Evolutionary conservation across 1,139 yeast genomes (phyloP), one percentile per base, ranked within the genome.

Genomic region (Meyerozyma guilliermondii): DNA sequence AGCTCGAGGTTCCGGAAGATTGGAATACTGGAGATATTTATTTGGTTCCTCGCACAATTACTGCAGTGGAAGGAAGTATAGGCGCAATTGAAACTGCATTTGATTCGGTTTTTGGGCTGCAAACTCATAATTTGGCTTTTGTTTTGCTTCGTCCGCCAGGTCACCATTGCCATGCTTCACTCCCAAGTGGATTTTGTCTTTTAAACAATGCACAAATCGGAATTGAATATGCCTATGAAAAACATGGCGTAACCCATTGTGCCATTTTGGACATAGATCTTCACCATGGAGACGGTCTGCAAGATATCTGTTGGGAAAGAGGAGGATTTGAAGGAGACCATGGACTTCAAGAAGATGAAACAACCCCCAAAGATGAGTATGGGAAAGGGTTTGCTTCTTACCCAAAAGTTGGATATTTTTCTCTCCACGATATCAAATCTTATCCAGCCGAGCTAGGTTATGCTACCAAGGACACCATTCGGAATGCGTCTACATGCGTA

Each of bases 201-300:
- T 68, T 87, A 45, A 87, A 87, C 62, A 87, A 87, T 54, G 95
- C 83, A 0, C 95, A 87, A 49, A 79, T 87, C 41, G 91, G 86
- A 4, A 80, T 86, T 30, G 94, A 87, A 55, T 87, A 87, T 57
- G 95, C 95, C 1, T 76, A 74, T 46, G 78, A 71, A 41, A 62
- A 68, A 11, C 77, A 84, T 54, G 81, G 73, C 2, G 80, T 87
- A 2, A 82, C 92, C 0, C 95, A 87, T 61, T 89, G 89, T 14
- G 92, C 85, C 1, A 83, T 87, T 23, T 65, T 87, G 30, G 96
- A 87, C 59, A 83, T 87, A 48, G 96, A 87, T 60, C 69, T 87
- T 41, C 96, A 87, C 56, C 96, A 87, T 56, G 96, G 96, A n/a
- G 96, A 87, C 60, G 96, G 96, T 5, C 78, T 87, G 5, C 96